A percentile compares a stretch with the other conserved stretches of the same genome.
phyloP scores from a whole-genome alignment of 306 rosid genomes.

The Morella rubra region DNA sequence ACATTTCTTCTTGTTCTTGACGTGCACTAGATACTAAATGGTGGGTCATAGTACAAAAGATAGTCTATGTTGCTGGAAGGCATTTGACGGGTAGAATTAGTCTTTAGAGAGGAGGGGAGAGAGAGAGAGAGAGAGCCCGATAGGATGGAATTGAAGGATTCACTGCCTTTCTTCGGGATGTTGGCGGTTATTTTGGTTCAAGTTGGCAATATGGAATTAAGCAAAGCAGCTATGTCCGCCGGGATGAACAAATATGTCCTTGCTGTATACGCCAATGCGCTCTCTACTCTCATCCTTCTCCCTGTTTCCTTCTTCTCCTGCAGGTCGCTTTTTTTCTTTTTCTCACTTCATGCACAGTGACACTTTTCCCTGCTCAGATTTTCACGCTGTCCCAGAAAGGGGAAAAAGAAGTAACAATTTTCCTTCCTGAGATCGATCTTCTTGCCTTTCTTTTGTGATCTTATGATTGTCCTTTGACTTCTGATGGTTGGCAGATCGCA shows the following conservation, averaged over 20 bases:
- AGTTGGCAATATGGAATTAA: conserved; percentile 26
- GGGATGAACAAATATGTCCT: conserved; percentile 16
- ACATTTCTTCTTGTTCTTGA: too few species aligned
- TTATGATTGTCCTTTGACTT: not conserved
- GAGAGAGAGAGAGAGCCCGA: not conserved
- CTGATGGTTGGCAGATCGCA: conserved; percentile 26
- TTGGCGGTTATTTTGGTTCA: conserved; percentile 33
- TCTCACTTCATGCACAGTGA: not conserved
- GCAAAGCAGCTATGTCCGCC: conserved; percentile 28
- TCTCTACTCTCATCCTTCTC: conserved; percentile 22
- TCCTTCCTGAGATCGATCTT: too few species aligned
- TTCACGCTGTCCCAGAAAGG: too few species aligned
- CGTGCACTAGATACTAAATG: too few species aligned
- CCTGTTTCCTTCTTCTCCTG: conserved; percentile 5
- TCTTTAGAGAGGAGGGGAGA: not conserved
- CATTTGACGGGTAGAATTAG: too few species aligned
- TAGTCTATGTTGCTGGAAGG: too few species aligned
- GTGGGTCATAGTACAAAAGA: too few species aligned
- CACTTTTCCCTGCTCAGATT: not conserved
- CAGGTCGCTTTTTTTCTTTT: not conserved
- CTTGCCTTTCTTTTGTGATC: too few species aligned
- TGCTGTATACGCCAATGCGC: conserved; percentile 8
- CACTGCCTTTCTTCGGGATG: conserved; percentile 45
- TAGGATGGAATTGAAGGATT: not conserved
- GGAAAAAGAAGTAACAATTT: too few species aligned